phyloP scores from a whole-genome alignment of 768 basidiomycete genomes.

The Hebeloma cylindrosporum region DNA sequence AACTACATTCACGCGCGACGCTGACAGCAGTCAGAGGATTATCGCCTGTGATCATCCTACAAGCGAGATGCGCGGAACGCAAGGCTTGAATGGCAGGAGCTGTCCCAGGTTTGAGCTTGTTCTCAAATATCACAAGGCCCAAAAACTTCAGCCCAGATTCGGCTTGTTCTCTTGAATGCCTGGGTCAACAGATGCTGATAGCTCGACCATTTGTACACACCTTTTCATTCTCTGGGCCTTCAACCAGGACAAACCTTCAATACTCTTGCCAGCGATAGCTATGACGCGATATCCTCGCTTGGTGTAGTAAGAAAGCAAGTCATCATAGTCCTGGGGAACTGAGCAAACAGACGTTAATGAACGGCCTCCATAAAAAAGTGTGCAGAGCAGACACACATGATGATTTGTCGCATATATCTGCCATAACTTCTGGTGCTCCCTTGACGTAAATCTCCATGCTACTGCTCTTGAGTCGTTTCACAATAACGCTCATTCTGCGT shows the following conservation, averaged over 20 bases:
- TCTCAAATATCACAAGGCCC: constrained; percentile 96
- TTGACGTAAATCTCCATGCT: constrained; percentile 99
- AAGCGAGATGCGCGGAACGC: constrained; percentile 86
- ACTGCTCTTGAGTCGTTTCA: constrained; percentile 88
- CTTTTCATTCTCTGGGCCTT: constrained; percentile 96
- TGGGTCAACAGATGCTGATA: background rate
- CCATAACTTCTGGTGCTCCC: constrained; percentile 99
- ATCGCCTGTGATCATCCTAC: constrained; percentile 98
- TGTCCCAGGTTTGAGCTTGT: constrained; percentile 92
- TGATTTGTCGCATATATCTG: constrained; percentile 86
- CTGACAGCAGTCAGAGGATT: constrained; percentile 96
- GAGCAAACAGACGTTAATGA: constrained; percentile 6
- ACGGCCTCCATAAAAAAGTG: background rate
- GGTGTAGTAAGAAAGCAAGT: constrained; percentile 95
- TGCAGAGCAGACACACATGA: constrained; percentile 73
- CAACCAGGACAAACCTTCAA: constrained; percentile 93
- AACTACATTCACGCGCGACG: constrained; percentile 89
- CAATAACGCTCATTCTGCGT: constrained; percentile 96
- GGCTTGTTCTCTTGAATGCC: constrained; percentile 76
- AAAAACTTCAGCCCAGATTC: constrained; percentile 89
- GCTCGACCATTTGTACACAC: no score
- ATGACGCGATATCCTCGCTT: constrained; percentile 97
- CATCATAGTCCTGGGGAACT: constrained; percentile 98
- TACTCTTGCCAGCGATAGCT: constrained; percentile 94
- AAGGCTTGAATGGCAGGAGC: constrained; percentile 87